Base-by-base conservation (phyloP, 768 basidiomycete genomes). In the Pleurotus djamor region DNA sequence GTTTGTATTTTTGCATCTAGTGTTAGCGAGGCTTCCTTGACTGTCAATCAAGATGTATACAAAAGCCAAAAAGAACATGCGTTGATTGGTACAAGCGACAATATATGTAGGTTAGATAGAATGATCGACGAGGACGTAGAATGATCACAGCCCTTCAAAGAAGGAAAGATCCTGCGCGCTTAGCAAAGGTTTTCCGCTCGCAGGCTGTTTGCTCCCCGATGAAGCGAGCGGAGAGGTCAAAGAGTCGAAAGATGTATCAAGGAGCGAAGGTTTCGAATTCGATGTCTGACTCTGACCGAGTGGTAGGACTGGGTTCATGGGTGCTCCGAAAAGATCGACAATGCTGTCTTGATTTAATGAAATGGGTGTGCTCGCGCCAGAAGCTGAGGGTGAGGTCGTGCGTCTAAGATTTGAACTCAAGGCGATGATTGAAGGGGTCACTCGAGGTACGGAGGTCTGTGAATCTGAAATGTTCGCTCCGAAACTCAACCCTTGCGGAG, bases 81-180 rank as follows among this genome's bases (percentile, higher is more conserved):
- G 3, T 28, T 28, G 21, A 28, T 28, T 28, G 21, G 21, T 28
- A 28, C 21, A 28, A 28, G 21, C 21, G 38, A 41, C 45, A 47
- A 12, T 14, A 47, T 47, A 35, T 16, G 60, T 54, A 63, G 58
- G 47, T 49, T 47, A 54, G 41, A 48, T 32, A 43, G 49, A 35
- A 35, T 38, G 48, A 52, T 57, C 59, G 34, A 61, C 16, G 21
- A 28, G 21, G 21, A 28, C 21, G 21, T 28, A 28, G 56, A 49
- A 52, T 35, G 35, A 12, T 70, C 69, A 91, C 35, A 89, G 66
- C 37, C 90, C 88, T 72, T 94, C 92, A 68, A 94, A 95, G 71
- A 95, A 94, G 14, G 88, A 91, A 54, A 94, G 69, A 79, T 94
- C 93, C 72, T 92, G 89, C 2, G 91, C 92, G 3, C 88, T 89